These are phyloP conservation scores for Hypoxylon sp. DNA, from an alignment of 2,329 filamentous ascomycete species.

Conservation along the genomic window DNA sequence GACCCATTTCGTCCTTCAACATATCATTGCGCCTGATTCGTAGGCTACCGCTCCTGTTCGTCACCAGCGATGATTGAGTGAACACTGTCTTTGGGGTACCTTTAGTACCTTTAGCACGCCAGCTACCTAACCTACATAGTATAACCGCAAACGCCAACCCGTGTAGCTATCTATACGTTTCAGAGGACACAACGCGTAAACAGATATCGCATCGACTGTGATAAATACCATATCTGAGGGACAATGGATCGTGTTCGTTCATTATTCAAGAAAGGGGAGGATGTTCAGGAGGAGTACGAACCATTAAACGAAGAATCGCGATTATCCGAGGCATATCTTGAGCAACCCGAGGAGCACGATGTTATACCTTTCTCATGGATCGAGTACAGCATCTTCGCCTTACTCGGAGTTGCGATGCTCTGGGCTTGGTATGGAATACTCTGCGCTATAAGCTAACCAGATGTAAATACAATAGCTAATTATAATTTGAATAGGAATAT, in stretches of 20 bases:
- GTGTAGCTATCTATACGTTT: conserved; percentile 3
- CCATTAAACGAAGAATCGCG: conserved; percentile 53
- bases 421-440: conserved; percentile 85
- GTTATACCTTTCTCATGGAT: conserved; percentile 81
- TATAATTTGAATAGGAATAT: conserved; percentile 79
- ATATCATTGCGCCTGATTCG: conserved; percentile 12
- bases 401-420: conserved; percentile 93
- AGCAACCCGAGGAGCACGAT: conserved; percentile 53
- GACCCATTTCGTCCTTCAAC: conserved; percentile 32
- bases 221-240: conserved; percentile 6
- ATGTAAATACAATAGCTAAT: conserved; percentile 28
- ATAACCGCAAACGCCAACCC: conserved; percentile 11
- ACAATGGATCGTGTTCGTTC: conserved; percentile 59
- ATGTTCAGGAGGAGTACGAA: conserved; percentile 57
- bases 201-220: background rate
- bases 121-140: conserved; percentile 23
- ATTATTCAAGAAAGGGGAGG: conserved; percentile 55
- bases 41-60: conserved; percentile 12
- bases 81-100: conserved; percentile 21
- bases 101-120: conserved; percentile 9
- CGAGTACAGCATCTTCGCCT: conserved; percentile 87
- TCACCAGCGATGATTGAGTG: conserved; percentile 29
- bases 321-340: conserved; percentile 39
- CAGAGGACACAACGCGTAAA: conserved; percentile 18
- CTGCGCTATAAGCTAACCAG: background rate